Evolutionary conservation across 306 rosid species (phyloP).

Genomic region (Begonia peltatifolia): DNA sequence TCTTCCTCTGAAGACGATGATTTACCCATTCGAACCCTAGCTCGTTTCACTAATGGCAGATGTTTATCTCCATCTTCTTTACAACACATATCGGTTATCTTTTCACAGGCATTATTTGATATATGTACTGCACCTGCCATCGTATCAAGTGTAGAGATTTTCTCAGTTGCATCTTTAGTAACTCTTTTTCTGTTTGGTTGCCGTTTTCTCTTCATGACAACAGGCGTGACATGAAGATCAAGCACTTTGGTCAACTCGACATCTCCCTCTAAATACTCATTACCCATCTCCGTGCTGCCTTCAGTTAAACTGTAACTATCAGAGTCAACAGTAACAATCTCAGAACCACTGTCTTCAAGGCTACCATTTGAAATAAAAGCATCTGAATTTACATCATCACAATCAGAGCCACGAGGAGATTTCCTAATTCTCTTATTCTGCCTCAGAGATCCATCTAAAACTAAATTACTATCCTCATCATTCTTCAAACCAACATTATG

Average conservation of each 20-base stretch:
- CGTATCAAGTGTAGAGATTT: constrained; percentile 25
- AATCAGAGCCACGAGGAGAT: constrained; percentile 43
- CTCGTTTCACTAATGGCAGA: constrained; percentile 84
- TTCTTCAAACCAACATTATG: constrained; percentile 23
- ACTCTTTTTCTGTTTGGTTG: constrained; percentile 66
- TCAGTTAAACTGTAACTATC: constrained; percentile 50
- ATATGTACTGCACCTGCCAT: constrained; percentile 32
- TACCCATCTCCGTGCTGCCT: constrained; percentile 39
- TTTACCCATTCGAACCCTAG: constrained; percentile 86
- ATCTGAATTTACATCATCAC: constrained; percentile 36
- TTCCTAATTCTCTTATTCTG: constrained; percentile 31
- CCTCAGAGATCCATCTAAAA: constrained; percentile 26
- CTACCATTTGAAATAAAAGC: constrained; percentile 43
- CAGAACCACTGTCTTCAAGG: constrained; percentile 49
- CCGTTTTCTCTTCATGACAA: constrained; percentile 62
- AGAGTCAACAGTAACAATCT: constrained; percentile 53
- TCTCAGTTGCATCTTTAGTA: constrained; percentile 31
- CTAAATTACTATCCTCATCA: constrained; percentile 21
- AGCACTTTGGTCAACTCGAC: constrained; percentile 42
- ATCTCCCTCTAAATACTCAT: constrained; percentile 45
- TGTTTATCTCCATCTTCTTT: constrained; percentile 91
- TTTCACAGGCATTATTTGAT: constrained; percentile 31
- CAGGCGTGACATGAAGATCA: constrained; percentile 50
- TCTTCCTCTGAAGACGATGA: constrained; percentile 43
- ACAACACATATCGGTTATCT: constrained; percentile 27